Base-by-base conservation (phyloP, 768 basidiomycete species). In the Pleurotus cornucopiae region DNA sequence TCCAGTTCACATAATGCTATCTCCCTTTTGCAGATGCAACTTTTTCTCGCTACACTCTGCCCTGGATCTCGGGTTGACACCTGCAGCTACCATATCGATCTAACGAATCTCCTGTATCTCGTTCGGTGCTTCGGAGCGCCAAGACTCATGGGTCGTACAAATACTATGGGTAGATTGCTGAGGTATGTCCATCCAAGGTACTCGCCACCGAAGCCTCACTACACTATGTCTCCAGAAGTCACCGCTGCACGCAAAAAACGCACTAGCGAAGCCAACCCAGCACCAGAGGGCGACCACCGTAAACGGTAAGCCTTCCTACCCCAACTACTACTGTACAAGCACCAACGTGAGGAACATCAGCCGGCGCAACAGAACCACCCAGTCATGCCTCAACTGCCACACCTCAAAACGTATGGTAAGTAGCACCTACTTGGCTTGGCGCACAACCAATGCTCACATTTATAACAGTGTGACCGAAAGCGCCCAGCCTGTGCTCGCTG, bases 381-480 rank as follows among this genome's bases (percentile, higher is more conserved):
- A 86, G 60, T 87, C 85, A 58, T 88, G 86, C 62, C 71, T 88
- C 25, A 87, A 87, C 59, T 88, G 86, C 60, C 86, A 88, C 59
- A 81, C 83, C 21, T 86, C 86, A 6, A 88, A 88, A 62, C 76
- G 86, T 53, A 87, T 87, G 86, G 86, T 87, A 65, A 54, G 71
- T 62, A 9, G 26, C 9, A 30, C n/a, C 25, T 21, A 26, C 52
- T 25, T n/a, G 13, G 37, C 14, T 26, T 16, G 39, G 21, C 39
- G 25, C 21, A 34, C 13, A 54, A 13, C 40, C 39, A n/a, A 21
- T 13, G n/a, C 39, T 34, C 37, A 44, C 30, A 16, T 30, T 72
- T 66, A 25, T 40, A 38, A 3, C 21, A 78, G 78, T 79, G 78
- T 58, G 77, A 79, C 61, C 69, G 79, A 56, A 77, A 76, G 58